Percentiles rank a stretch among this genome's conserved stretches.
Conservation (phyloP, 208 protist genomes). For the Lotmaria passim region DNA sequence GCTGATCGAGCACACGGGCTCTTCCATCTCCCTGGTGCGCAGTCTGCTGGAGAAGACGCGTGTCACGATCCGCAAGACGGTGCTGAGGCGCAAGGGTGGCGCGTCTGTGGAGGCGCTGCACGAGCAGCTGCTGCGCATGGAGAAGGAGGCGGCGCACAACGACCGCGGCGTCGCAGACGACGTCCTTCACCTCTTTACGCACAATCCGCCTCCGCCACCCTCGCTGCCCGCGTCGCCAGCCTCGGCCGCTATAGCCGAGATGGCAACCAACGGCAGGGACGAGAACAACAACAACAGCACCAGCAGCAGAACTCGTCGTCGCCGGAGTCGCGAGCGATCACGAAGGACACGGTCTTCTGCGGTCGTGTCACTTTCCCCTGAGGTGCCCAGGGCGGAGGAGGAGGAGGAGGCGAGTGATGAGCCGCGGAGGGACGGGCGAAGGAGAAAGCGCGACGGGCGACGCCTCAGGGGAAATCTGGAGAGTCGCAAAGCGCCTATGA, state of each 20-base stretch:
- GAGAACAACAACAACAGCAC: not conserved
- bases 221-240: not conserved
- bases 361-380: too few species aligned
- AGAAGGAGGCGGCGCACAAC: slow-evolving; percentile 10
- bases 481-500: not conserved
- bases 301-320: not conserved
- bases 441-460: not conserved
- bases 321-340: not conserved
- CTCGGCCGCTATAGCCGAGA: not conserved
- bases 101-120: slow-evolving; percentile 3
- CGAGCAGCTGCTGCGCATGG: slow-evolving; percentile 12
- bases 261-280: not conserved
- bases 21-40: slow-evolving; percentile 26
- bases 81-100: slow-evolving; percentile 5
- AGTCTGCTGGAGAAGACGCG: slow-evolving; percentile 38
- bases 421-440: too few species aligned
- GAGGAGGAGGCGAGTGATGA: too few species aligned
- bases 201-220: slow-evolving; percentile 11
- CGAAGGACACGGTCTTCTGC: too few species aligned
- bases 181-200: slow-evolving; percentile 31
- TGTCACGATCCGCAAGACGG: slow-evolving; percentile 6
- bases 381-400: too few species aligned
- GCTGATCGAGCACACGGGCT: slow-evolving; percentile 33
- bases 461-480: not conserved
- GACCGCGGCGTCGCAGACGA: slow-evolving; percentile 19